phyloP scores from a whole-genome alignment of 2,329 filamentous ascomycete species.

The Xylariaceae sp. region DNA sequence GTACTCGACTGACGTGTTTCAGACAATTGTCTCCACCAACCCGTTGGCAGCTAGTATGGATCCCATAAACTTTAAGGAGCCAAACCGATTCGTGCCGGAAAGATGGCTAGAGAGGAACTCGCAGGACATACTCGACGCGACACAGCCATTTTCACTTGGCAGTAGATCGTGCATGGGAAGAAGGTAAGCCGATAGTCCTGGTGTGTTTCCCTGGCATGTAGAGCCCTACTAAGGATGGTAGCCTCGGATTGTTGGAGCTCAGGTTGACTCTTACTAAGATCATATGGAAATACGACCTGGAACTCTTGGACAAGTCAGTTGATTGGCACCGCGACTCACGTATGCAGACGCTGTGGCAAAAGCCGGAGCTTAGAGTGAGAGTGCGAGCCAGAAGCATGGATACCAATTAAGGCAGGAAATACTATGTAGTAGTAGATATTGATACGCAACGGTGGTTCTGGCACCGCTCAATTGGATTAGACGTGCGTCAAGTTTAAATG shows the following conservation, averaged over 20 bases:
- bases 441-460: background rate
- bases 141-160: slow-evolving; percentile 22
- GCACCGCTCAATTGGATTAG: no score
- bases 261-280: slow-evolving; percentile 17
- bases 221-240: background rate
- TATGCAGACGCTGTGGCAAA: slow-evolving; percentile 35
- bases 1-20: background rate
- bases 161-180: slow-evolving; percentile 24
- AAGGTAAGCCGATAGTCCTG: slow-evolving; percentile 16
- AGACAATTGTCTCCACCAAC: slow-evolving; percentile 29
- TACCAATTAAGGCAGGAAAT: background rate
- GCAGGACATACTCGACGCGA: slow-evolving; percentile 26
- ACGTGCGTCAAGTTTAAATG: no score
- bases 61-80: slow-evolving; percentile 19
- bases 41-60: slow-evolving; percentile 29
- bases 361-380: slow-evolving; percentile 29
- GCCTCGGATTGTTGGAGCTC: slow-evolving; percentile 25
- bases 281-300: slow-evolving; percentile 32
- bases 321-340: slow-evolving; percentile 35
- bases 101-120: slow-evolving; percentile 26
- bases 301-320: slow-evolving; percentile 25
- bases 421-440: background rate
- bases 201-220: background rate
- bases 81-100: slow-evolving; percentile 25
- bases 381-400: background rate